phyloP scores from a whole-genome alignment of 2,329 filamentous ascomycete species.

The Setomelanomma holmii region DNA sequence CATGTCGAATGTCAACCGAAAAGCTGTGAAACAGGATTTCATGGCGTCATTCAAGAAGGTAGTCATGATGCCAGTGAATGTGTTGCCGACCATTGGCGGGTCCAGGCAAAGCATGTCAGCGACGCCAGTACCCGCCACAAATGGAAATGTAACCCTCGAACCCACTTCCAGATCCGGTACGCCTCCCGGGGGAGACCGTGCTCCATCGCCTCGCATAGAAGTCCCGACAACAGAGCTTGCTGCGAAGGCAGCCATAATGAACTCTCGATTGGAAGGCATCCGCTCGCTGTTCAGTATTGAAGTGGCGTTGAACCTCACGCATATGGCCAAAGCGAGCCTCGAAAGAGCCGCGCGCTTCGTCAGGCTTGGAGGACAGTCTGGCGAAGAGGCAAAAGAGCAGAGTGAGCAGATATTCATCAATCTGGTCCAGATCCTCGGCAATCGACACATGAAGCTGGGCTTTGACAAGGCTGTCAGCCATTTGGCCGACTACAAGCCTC shows the following conservation, averaged over 20 bases:
- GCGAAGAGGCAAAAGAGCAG: constrained; percentile 83
- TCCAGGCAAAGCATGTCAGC: constrained; percentile 47
- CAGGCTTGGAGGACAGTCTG: constrained; percentile 77
- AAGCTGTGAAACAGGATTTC: constrained; percentile 96
- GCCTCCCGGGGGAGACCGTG: constrained; percentile 49
- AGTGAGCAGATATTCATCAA: constrained; percentile 88
- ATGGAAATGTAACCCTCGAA: constrained; percentile 39
- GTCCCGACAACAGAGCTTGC: constrained; percentile 90
- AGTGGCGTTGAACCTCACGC: constrained; percentile 86
- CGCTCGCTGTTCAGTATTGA: constrained; percentile 96
- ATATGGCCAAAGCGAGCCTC: constrained; percentile 84
- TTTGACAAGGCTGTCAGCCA: constrained; percentile 94
- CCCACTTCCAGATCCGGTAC: constrained; percentile 36
- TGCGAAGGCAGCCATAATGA: constrained; percentile 98
- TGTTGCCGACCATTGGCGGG: constrained; percentile 70
- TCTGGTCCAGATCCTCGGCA: constrained; percentile 82
- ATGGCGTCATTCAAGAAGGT: constrained; percentile 97
- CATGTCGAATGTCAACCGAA: constrained; percentile 93
- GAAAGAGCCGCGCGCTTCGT: constrained; percentile 87
- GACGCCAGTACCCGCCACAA: constrained; percentile 26
- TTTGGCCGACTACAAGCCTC: constrained; percentile 87
- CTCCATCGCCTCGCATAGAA: constrained; percentile 57
- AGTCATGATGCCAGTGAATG: constrained; percentile 98
- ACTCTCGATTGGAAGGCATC: constrained; percentile 91
- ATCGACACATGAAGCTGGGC: constrained; percentile 86